These are phyloP conservation scores for Ensete ventricosum DNA, from an alignment of 176 grass and related monocot genomes.

Conservation along the genomic window DNA sequence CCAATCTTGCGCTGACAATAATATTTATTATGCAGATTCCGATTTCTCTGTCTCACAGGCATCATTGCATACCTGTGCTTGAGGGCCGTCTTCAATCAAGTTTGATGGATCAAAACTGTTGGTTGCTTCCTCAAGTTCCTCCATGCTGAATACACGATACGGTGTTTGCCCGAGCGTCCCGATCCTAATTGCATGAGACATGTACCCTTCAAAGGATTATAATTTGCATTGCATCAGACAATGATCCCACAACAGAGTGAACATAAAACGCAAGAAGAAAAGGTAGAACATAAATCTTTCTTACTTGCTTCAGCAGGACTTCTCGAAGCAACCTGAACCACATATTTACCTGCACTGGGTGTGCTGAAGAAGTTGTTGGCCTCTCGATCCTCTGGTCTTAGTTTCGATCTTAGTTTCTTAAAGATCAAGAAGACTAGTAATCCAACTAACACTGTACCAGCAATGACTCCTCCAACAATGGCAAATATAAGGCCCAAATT, in stretches of 20 bases:
- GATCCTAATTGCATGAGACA: constrained; percentile 45
- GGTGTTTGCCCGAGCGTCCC: constrained; percentile 46
- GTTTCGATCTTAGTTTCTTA: constrained; percentile 34
- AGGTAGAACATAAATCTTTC: background rate
- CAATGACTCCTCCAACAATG: constrained; percentile 51
- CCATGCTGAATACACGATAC: constrained; percentile 38
- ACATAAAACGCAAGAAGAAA: background rate
- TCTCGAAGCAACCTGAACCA: constrained; percentile 24
- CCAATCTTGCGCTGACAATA: too few species aligned
- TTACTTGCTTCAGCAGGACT: constrained; percentile 75
- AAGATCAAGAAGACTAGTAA: constrained; percentile 41
- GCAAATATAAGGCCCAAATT: constrained; percentile 46
- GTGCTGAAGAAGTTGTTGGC: constrained; percentile 23
- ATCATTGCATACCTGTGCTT: constrained; percentile 42
- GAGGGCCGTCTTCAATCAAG: constrained; percentile 39
- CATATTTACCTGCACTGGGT: constrained; percentile 20
- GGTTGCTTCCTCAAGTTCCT: constrained; percentile 79
- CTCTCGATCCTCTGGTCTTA: constrained; percentile 27
- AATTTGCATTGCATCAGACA: background rate
- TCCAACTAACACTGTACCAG: constrained; percentile 40
- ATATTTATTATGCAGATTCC: too few species aligned
- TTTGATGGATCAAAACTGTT: constrained; percentile 50
- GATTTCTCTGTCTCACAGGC: too few species aligned
- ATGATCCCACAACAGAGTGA: background rate
- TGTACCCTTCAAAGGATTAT: constrained; percentile 41